Evolutionary conservation across 805 yeast species (phyloP).

Genomic region (Sugiyamaella mastotermitis): DNA sequence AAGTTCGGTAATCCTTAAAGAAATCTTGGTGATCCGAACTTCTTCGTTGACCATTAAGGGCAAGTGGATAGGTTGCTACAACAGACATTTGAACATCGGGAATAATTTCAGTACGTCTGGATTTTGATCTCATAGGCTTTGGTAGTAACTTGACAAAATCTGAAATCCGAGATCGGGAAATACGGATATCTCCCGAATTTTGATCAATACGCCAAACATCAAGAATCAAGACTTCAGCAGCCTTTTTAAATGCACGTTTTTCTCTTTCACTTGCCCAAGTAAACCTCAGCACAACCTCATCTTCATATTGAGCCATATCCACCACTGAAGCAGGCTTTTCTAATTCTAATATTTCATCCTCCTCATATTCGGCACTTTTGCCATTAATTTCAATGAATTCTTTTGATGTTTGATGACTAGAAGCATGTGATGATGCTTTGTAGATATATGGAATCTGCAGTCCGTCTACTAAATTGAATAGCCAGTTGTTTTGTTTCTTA

Average conservation of each 20-base stretch:
- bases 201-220: constrained; percentile 23
- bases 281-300: constrained; percentile 42
- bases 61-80: constrained; percentile 20
- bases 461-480: constrained; percentile 8
- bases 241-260: constrained; percentile 17
- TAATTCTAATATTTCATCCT: background rate
- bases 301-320: constrained; percentile 34
- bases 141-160: constrained; percentile 22
- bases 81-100: constrained; percentile 26
- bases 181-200: constrained; percentile 21
- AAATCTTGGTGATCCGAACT: constrained; percentile 35
- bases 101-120: constrained; percentile 15
- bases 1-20: constrained; percentile 62
- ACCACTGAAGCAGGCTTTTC: constrained; percentile 4
- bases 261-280: constrained; percentile 20
- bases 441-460: constrained; percentile 14
- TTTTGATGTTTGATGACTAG: too few relatives aligned
- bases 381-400: background rate
- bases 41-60: background rate
- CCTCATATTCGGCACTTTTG: background rate
- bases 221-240: constrained; percentile 21
- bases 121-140: constrained; percentile 15
- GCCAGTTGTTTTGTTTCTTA: constrained; percentile 4
- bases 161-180: constrained; percentile 16
- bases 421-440: background rate